phyloP scores from a whole-genome alignment of 2,329 filamentous ascomycete species.

The Cryphonectria japonica region DNA sequence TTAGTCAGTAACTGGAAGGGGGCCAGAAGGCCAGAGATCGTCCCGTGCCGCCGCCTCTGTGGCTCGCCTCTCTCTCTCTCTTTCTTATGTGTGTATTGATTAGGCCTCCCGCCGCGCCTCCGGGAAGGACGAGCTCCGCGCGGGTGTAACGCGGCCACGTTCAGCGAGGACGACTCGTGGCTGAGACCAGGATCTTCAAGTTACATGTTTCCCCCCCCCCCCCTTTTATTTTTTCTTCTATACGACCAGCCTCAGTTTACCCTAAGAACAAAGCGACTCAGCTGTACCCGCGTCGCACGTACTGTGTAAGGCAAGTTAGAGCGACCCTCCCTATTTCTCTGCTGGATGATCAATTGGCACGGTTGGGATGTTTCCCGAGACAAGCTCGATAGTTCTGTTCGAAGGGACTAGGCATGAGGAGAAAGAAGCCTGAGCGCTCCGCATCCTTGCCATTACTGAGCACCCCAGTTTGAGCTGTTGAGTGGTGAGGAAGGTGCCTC shows the following conservation, averaged over 20 bases:
- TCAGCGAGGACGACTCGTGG: conserved; percentile 22
- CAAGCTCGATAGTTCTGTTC: background rate
- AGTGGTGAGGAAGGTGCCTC: background rate
- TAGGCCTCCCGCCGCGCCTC: conserved; percentile 9
- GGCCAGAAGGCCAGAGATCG: conserved; percentile 9
- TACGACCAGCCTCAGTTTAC: background rate
- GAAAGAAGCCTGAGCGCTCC: background rate
- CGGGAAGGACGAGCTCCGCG: conserved; percentile 26
- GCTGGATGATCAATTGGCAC: background rate
- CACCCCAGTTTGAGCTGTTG: background rate
- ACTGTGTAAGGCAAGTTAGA: conserved; percentile 11
- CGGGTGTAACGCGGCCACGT: conserved; percentile 25
- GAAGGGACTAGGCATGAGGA: background rate
- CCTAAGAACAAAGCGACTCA: background rate
- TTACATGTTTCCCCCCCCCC: background rate
- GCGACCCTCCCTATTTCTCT: conserved; percentile 2
- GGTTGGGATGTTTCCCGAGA: conserved; percentile 7
- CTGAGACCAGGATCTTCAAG: conserved; percentile 13
- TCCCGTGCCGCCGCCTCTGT: conserved; percentile 15
- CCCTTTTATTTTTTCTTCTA: too few species aligned
- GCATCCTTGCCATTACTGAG: background rate
- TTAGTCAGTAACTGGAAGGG: background rate
- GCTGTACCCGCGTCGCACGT: background rate
- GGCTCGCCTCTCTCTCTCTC: conserved; percentile 4
- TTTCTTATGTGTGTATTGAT: background rate